A percentile compares a stretch with the other conserved stretches of the same genome.
Conservation (phyloP, 768 basidiomycete species). For the Mycena crocata region DNA sequence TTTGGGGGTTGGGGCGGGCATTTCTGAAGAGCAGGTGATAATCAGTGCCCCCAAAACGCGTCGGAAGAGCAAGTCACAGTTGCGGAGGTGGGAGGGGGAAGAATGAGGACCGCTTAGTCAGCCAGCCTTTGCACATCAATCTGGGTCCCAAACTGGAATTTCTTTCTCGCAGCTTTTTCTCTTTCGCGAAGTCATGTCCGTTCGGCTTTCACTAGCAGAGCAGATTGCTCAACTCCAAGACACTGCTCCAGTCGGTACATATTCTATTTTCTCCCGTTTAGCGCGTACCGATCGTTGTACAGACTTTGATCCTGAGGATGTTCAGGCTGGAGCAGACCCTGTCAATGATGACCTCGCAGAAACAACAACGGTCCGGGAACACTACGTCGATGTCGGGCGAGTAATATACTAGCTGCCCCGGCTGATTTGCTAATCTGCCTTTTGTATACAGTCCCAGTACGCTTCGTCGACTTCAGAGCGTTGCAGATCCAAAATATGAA, state of each 20-base stretch:
- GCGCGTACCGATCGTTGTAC: not conserved
- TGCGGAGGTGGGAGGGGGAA: not conserved
- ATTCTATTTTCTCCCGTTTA: not conserved
- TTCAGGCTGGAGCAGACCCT: conserved; percentile 62
- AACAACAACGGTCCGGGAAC: conserved; percentile 63
- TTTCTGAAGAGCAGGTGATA: not conserved
- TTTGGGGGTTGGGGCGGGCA: conserved; percentile 4
- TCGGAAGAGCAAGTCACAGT: not conserved
- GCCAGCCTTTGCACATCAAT: no score
- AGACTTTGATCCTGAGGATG: conserved; percentile 85
- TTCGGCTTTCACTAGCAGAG: conserved; percentile 71
- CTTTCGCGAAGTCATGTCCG: conserved; percentile 27
- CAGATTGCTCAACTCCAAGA: conserved; percentile 87
- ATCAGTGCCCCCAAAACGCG: not conserved
- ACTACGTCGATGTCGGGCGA: conserved; percentile 90
- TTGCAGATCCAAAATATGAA: conserved; percentile 84
- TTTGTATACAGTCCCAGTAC: conserved; percentile 67
- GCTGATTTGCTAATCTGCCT: not conserved
- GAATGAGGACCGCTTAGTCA: not conserved
- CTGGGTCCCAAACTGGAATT: no score
- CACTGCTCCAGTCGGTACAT: conserved; percentile 71
- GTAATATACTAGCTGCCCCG: conserved; percentile 34
- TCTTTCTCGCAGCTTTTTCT: no score
- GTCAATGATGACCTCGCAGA: conserved; percentile 52
- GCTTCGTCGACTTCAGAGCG: conserved; percentile 70